These are phyloP conservation scores for Coemansia sp. DNA, from an alignment of 192 early-diverging fungal genomes.

Conservation along the genomic window DNA sequence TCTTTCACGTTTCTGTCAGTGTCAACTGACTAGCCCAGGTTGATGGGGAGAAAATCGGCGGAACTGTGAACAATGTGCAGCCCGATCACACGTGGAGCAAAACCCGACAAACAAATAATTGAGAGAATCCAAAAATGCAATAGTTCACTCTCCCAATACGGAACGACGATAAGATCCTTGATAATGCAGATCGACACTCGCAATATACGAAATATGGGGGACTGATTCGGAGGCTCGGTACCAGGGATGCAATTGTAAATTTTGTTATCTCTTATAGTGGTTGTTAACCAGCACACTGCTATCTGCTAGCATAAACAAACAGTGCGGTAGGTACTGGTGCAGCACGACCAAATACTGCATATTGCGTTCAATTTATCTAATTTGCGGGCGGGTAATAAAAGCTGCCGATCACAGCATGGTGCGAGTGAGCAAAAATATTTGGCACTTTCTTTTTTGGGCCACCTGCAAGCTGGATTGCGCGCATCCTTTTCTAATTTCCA, in stretches of 20 bases:
- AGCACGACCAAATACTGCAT: not conserved
- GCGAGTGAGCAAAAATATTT: not conserved
- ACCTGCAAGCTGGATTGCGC: not conserved
- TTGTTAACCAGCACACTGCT: not conserved
- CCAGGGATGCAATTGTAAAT: not conserved
- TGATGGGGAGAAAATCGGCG: no score
- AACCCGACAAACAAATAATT: no score
- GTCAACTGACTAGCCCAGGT: no score
- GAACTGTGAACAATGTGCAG: no score
- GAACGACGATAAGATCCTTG: not conserved
- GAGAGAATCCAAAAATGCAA: not conserved
- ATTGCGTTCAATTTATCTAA: not conserved
- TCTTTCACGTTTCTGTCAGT: no score
- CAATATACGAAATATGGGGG: not conserved
- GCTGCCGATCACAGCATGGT: not conserved
- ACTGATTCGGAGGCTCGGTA: not conserved
- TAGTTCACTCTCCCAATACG: not conserved
- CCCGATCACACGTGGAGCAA: no score
- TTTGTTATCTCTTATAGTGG: not conserved
- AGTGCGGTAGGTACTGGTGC: no score
- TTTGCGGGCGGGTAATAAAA: not conserved
- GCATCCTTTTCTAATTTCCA: not conserved
- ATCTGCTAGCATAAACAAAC: not conserved
- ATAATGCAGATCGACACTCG: constrained; percentile 3
- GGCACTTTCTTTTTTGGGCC: not conserved